A percentile compares a stretch with the other conserved stretches of the same genome.
Evolutionary conservation across 176 grass and related monocot species (phyloP).

Genomic region (Ensete glaucum): DNA sequence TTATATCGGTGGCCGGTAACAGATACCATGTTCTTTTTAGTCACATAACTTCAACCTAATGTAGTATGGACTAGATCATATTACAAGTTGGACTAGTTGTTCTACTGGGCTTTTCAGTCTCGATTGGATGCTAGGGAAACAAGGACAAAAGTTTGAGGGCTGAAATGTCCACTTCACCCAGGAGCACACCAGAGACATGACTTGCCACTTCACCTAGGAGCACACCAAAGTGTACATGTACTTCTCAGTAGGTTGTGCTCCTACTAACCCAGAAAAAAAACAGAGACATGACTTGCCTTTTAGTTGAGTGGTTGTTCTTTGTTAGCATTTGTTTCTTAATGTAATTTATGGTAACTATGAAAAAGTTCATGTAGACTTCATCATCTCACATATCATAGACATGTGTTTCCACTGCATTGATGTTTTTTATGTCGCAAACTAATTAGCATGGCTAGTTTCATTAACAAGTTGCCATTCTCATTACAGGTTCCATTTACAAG

Average conservation of each 20-base stretch:
- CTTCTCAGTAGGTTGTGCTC: background rate
- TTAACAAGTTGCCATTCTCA: conserved; percentile 32
- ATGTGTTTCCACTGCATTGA: background rate
- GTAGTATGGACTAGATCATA: too few species aligned
- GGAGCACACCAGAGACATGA: too few species aligned
- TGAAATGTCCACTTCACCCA: too few species aligned
- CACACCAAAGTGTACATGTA: background rate
- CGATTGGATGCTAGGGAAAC: too few species aligned
- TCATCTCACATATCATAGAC: background rate
- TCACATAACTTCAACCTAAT: too few species aligned
- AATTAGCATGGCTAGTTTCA: conserved; percentile 19
- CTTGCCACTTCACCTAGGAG: too few species aligned
- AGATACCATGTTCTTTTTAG: too few species aligned
- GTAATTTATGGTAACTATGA: background rate
- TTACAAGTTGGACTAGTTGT: too few species aligned
- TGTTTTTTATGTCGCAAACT: background rate
- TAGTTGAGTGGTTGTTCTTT: background rate
- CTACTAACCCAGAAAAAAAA: background rate
- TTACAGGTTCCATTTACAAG: conserved; percentile 25
- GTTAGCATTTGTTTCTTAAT: background rate
- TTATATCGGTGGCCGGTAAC: too few species aligned
- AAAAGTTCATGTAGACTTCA: background rate
- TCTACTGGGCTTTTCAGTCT: too few species aligned
- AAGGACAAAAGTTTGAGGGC: too few species aligned
- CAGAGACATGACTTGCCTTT: background rate